Evolutionary conservation across 108 stramenopile species (phyloP).

Genomic region (Epithemia pelagica): DNA sequence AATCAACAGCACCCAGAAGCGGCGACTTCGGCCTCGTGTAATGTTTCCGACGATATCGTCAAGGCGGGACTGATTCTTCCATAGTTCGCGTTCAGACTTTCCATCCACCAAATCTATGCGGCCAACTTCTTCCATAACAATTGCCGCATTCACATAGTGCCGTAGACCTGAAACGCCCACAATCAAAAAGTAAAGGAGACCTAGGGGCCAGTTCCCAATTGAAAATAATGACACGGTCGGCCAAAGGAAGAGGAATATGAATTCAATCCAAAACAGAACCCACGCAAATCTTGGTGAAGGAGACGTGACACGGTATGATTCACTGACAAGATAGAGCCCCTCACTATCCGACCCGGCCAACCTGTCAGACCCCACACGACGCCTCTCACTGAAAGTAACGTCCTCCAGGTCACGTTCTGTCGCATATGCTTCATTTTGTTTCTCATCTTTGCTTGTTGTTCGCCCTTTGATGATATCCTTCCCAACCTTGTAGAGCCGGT

Average conservation of each 20-base stretch:
- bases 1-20: conserved; percentile 28
- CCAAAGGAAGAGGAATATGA: conserved; percentile 42
- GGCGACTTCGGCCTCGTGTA: conserved; percentile 22
- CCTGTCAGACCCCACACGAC: not conserved
- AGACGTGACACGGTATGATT: conserved; percentile 29
- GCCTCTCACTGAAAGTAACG: not conserved
- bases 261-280: conserved; percentile 30
- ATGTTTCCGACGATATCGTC: conserved; percentile 32
- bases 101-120: conserved; percentile 23
- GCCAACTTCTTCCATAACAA: conserved; percentile 36
- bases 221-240: conserved; percentile 36
- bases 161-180: conserved; percentile 17
- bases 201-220: conserved; percentile 20
- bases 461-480: conserved; percentile 2
- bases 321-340: conserved; percentile 44
- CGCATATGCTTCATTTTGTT: not conserved
- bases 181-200: conserved; percentile 17
- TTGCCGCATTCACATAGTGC: conserved; percentile 19
- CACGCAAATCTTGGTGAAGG: conserved; percentile 46
- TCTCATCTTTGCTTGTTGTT: not conserved
- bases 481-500: conserved; percentile 6
- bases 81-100: conserved; percentile 16
- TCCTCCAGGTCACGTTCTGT: not conserved
- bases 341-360: conserved; percentile 2
- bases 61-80: conserved; percentile 33